Evolutionary conservation across 306 rosid genomes (phyloP).

Genomic region (Argentina anserina): DNA sequence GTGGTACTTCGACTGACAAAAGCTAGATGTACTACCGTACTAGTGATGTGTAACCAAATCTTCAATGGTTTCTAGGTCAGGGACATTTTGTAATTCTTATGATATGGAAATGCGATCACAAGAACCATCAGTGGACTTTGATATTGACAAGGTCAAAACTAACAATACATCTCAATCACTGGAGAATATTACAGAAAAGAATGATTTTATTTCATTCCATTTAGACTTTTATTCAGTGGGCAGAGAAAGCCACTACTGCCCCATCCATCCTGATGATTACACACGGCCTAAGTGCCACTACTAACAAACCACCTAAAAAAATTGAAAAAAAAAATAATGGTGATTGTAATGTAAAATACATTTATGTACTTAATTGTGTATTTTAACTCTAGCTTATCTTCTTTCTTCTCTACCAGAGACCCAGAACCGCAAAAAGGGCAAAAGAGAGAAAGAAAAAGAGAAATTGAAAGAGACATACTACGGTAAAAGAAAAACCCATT

Average conservation of each 20-base stretch:
- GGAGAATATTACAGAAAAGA: slow-evolving; percentile 42
- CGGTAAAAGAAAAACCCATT: neutral
- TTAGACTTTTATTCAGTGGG: slow-evolving; percentile 30
- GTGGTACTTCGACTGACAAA: neutral
- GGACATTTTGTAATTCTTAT: neutral
- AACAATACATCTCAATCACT: neutral
- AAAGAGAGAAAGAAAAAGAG: slow-evolving; percentile 16
- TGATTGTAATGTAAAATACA: slow-evolving; percentile 43
- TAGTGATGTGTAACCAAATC: neutral
- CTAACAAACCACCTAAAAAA: slow-evolving; percentile 36
- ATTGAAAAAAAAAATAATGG: slow-evolving; percentile 18
- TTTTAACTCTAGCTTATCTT: slow-evolving; percentile 26
- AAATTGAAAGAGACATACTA: neutral
- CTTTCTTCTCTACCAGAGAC: slow-evolving; percentile 35
- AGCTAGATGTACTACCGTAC: neutral
- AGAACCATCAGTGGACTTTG: neutral
- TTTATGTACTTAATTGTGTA: slow-evolving; percentile 46
- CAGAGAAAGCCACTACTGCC: slow-evolving; percentile 33
- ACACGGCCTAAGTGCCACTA: slow-evolving; percentile 45
- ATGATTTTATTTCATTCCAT: slow-evolving; percentile 40
- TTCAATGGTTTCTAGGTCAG: neutral
- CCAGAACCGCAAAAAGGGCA: slow-evolving; percentile 35
- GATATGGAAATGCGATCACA: neutral
- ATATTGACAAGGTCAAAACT: neutral
- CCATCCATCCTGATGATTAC: slow-evolving; percentile 32